Evolutionary conservation across 441 rosid genomes (phyloP).

Genomic region (Adansonia grandidieri): DNA sequence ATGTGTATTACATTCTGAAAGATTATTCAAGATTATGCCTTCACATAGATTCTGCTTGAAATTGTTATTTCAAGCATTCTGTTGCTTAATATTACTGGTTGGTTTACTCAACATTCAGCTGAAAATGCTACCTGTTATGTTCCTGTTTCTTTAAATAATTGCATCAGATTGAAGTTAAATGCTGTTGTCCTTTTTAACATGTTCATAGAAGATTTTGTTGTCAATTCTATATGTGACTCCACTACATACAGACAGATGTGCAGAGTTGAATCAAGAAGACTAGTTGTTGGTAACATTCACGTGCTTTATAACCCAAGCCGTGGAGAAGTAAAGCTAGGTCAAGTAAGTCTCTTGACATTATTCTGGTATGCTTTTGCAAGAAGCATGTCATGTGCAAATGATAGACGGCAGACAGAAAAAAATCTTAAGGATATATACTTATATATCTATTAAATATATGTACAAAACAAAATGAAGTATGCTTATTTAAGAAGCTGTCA

Average conservation of each 20-base stretch:
- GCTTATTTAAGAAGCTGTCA: not conserved
- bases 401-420: not conserved
- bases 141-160: not conserved
- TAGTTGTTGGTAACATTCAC: slow-evolving; percentile 70
- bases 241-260: slow-evolving; percentile 49
- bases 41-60: not conserved
- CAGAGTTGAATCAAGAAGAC: slow-evolving; percentile 51
- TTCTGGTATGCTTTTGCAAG: not conserved
- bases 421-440: not conserved
- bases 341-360: slow-evolving; percentile 47
- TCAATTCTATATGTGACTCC: slow-evolving; percentile 41
- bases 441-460: not conserved
- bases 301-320: slow-evolving; percentile 64
- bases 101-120: not conserved
- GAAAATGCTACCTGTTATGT: not conserved
- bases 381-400: not conserved
- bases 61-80: not conserved
- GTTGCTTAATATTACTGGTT: not conserved
- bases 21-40: not conserved
- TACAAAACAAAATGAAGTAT: not conserved
- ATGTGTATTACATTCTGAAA: not conserved
- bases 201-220: slow-evolving; percentile 6
- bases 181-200: not conserved
- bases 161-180: not conserved
- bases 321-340: slow-evolving; percentile 81